Percentiles rank a stretch among this genome's conserved stretches.
These are phyloP conservation scores for Pulveroboletus sp. DNA, from an alignment of 768 basidiomycete species.

Conservation along the genomic window DNA sequence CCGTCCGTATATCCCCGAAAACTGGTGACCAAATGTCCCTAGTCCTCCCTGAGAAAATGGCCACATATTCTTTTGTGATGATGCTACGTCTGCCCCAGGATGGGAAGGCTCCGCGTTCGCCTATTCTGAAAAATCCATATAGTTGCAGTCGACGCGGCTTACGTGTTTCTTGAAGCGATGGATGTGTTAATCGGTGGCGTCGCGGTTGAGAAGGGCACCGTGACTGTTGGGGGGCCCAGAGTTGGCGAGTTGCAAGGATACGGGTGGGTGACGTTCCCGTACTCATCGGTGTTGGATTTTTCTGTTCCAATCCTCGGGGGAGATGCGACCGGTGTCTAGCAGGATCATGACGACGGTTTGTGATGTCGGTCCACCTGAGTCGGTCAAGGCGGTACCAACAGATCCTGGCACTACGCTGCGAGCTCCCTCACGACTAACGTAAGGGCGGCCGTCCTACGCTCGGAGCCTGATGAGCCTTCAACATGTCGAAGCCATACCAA, in stretches of 20 bases:
- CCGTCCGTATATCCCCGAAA: too few species aligned
- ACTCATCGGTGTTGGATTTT: background rate
- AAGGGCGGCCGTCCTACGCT: background rate
- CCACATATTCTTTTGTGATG: background rate
- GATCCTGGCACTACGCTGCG: background rate
- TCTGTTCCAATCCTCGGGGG: background rate
- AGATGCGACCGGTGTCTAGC: background rate
- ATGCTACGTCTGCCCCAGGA: background rate
- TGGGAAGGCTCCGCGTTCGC: background rate
- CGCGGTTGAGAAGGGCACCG: slow-evolving; percentile 11
- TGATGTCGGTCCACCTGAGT: background rate
- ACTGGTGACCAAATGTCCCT: background rate
- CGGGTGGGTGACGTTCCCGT: background rate
- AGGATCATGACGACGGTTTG: background rate
- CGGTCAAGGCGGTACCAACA: too few species aligned
- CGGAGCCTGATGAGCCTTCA: background rate
- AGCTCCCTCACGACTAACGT: background rate
- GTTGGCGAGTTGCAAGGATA: background rate
- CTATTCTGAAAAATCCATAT: background rate
- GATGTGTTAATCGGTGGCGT: too few species aligned
- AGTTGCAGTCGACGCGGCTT: too few species aligned
- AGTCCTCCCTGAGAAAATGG: background rate
- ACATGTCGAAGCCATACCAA: background rate
- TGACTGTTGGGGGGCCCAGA: background rate
- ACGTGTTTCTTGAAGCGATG: too few species aligned